Evolutionary conservation across 768 basidiomycete species (phyloP).

Genomic region (Russula abietina): DNA sequence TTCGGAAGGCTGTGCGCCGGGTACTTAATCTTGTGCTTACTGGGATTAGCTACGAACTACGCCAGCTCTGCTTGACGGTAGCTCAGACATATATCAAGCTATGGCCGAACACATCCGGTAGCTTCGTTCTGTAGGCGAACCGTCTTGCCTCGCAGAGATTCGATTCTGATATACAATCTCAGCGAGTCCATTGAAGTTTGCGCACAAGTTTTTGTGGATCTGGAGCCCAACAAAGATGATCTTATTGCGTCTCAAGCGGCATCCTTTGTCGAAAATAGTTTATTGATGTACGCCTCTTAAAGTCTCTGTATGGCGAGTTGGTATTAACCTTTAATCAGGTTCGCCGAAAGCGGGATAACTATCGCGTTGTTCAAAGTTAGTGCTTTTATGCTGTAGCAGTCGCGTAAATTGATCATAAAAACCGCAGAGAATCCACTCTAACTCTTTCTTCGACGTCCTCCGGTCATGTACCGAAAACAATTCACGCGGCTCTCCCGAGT

Average conservation of each 20-base stretch:
- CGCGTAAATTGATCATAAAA: not conserved
- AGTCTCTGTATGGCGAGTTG: slow-evolving; percentile 23
- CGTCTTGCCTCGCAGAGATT: not conserved
- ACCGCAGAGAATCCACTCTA: slow-evolving; percentile 11
- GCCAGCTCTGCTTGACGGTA: slow-evolving; percentile 57
- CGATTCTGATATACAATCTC: not conserved
- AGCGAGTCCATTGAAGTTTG: slow-evolving; percentile 53
- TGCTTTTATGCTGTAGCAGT: not conserved
- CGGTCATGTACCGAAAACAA: slow-evolving; percentile 18
- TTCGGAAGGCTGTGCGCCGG: slow-evolving; percentile 49
- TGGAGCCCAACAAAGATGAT: slow-evolving; percentile 50
- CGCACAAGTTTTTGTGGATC: slow-evolving; percentile 42
- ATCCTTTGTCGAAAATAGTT: slow-evolving; percentile 42
- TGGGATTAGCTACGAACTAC: slow-evolving; percentile 59
- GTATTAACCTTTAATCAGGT: slow-evolving; percentile 36
- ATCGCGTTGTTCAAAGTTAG: slow-evolving; percentile 52
- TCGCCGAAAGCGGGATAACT: slow-evolving; percentile 52
- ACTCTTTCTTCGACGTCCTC: slow-evolving; percentile 12
- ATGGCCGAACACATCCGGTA: slow-evolving; percentile 48
- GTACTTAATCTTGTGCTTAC: slow-evolving; percentile 46
- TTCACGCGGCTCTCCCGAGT: not conserved
- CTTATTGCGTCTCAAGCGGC: slow-evolving; percentile 51
- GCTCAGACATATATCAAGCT: slow-evolving; percentile 57
- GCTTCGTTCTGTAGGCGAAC: slow-evolving; percentile 46
- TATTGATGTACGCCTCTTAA: slow-evolving; percentile 42